phyloP scores from a whole-genome alignment of 148 eudicot genomes.

The Fallopia convolvulus region DNA sequence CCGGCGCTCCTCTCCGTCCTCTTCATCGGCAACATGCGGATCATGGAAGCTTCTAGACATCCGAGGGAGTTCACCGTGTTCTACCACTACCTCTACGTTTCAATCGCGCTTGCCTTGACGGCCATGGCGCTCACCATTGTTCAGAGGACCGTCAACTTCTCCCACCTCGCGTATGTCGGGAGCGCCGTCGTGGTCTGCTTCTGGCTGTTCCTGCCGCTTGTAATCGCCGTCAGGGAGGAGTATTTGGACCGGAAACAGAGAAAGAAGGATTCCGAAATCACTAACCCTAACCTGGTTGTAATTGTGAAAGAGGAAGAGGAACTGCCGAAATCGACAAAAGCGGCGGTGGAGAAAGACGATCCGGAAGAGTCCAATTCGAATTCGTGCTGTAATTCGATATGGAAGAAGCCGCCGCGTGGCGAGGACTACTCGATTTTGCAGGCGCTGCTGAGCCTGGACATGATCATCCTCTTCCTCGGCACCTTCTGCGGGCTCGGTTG shows the following conservation, averaged over 20 bases:
- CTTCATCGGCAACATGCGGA: slow-evolving; percentile 17
- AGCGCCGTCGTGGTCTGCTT: slow-evolving; percentile 18
- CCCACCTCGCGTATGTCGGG: slow-evolving; percentile 8
- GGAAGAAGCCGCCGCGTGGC: slow-evolving; percentile 34
- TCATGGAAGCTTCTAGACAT: slow-evolving; percentile 18
- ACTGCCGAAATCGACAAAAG: neutral
- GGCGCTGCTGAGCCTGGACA: slow-evolving; percentile 39
- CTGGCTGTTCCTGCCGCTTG: slow-evolving; percentile 17
- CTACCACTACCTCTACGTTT: slow-evolving; percentile 26
- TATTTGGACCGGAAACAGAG: slow-evolving; percentile 12
- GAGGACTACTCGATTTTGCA: slow-evolving; percentile 46
- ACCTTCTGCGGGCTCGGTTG: slow-evolving; percentile 42
- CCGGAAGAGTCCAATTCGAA: neutral
- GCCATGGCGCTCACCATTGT: slow-evolving; percentile 24
- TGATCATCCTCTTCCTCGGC: slow-evolving; percentile 34
- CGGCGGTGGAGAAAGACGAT: neutral
- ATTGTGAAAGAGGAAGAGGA: slow-evolving; percentile 5
- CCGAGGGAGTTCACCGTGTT: slow-evolving; percentile 28
- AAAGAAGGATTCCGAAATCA: neutral
- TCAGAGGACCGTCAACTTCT: slow-evolving; percentile 10
- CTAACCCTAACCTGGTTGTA: neutral
- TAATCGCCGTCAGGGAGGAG: slow-evolving; percentile 16
- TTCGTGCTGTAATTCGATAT: slow-evolving; percentile 20
- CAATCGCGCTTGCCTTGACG: slow-evolving; percentile 26
- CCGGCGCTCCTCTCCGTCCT: slow-evolving; percentile 27